Evolutionary conservation across 2,329 filamentous ascomycete species (phyloP), one percentile per base, ranked within the genome.

Genomic region (Ophiobolus disseminans): DNA sequence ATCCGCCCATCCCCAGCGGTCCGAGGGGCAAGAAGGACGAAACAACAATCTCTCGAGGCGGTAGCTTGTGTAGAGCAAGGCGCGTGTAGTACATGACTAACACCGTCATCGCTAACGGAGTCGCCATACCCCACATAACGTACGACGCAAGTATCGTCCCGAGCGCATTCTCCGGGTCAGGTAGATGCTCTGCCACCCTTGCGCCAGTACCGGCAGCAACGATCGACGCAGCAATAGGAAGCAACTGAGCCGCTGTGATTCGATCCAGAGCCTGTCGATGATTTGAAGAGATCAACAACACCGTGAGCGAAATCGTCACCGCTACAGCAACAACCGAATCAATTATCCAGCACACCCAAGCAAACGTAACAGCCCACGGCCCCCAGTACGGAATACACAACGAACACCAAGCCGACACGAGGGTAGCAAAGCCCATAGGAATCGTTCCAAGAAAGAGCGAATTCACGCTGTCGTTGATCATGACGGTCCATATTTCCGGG

Each of bases 81-180:
- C 87, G 84, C 50, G 87, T 83, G 63, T 88, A 88, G 70, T 90
- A 90, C 28, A 90, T 80, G 9, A 83, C 83, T 20, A 89, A 73
- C 16, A 88, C 80, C 32, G 80, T 78, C 68, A 86, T 80, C 1
- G 86, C 82, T 40, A 90, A 71, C 0, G 81, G 82, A 2, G 79
- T 78, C 4, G 85, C 84, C 48, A 84, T 82, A 0, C 86, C 86
- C 85, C 85, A 89, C 56, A 90, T 80, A 13, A 89, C 75, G 63
- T 89, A 90, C 3, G 80, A 85, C 13, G 77, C 76, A n/a, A 88
- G 73, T 17, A 90, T 62, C 0, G 87, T 90, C 28, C 79, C 80
- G 16, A 87, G 67, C 3, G 83, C 83, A 55, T 85, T 78, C 14
- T 77, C 68, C 1, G 73, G 71, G 54, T 85, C 74, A 1, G 80